Conservation (phyloP, 441 rosid genomes). For the Syzygium malaccense region DNA sequence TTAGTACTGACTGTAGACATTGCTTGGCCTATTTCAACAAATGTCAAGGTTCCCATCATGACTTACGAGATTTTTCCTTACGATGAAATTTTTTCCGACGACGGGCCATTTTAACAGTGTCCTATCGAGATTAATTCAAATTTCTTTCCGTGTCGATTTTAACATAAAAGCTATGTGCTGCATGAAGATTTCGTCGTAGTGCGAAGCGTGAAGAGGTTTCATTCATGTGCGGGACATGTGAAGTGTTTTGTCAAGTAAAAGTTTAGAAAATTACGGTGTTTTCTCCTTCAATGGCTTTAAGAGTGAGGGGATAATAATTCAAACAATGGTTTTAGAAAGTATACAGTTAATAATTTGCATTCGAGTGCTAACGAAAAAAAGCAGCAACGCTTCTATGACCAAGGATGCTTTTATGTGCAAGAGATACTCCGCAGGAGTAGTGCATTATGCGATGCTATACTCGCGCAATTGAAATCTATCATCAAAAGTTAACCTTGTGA, state of each 20-base stretch:
- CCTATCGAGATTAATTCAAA: neutral
- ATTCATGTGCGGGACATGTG: neutral
- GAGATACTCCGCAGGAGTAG: neutral
- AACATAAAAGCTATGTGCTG: neutral
- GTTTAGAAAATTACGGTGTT: neutral
- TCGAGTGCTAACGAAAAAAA: neutral
- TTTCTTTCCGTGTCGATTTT: neutral
- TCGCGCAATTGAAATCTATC: neutral
- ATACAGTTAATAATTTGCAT: neutral
- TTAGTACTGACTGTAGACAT: neutral
- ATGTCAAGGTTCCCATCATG: neutral
- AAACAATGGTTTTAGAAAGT: neutral
- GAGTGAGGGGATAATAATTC: neutral
- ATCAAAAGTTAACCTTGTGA: neutral
- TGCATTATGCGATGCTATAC: neutral
- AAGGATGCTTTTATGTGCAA: neutral
- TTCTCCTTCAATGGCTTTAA: neutral
- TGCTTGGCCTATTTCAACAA: neutral
- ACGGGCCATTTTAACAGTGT: neutral
- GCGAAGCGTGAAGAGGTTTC: neutral
- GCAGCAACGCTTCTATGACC: neutral
- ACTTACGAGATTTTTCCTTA: neutral
- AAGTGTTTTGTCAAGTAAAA: neutral
- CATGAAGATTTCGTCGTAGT: fast-evolving
- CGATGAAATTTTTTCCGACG: neutral